Conservation (phyloP, 1,139 yeast genomes). For the Debaryomyces subglobosus region DNA sequence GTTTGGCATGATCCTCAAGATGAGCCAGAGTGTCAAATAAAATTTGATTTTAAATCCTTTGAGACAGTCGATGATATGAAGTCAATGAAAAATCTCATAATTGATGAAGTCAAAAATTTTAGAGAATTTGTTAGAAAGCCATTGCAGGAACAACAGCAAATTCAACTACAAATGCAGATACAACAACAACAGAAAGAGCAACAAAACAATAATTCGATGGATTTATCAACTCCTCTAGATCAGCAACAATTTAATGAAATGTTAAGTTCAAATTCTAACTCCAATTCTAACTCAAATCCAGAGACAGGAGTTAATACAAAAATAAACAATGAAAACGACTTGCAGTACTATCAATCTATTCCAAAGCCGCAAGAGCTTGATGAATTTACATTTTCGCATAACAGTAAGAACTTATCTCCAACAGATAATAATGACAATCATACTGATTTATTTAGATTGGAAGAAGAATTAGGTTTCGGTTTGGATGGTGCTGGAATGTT, state of each 20-base stretch:
- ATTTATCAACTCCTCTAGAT: slow-evolving; percentile 13
- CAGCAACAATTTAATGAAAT: slow-evolving; percentile 12
- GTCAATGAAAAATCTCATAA: slow-evolving; percentile 72
- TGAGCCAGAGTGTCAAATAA: slow-evolving; percentile 82
- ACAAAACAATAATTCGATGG: slow-evolving; percentile 19
- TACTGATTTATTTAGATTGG: slow-evolving; percentile 41
- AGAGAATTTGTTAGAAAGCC: slow-evolving; percentile 83
- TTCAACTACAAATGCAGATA: slow-evolving; percentile 42
- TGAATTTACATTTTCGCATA: slow-evolving; percentile 38
- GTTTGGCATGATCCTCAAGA: slow-evolving; percentile 98
- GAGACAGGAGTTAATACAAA: slow-evolving; percentile 37
- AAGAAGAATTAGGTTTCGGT: slow-evolving; percentile 51
- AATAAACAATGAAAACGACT: slow-evolving; percentile 22
- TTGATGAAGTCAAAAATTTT: slow-evolving; percentile 79
- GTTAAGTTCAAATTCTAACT: slow-evolving; percentile 4
- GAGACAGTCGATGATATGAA: slow-evolving; percentile 85
- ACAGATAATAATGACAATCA: slow-evolving; percentile 14
- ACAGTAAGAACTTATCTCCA: slow-evolving; percentile 7
- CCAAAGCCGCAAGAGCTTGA: slow-evolving; percentile 54
- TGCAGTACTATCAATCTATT: slow-evolving; percentile 39
- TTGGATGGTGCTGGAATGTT: slow-evolving; percentile 42
- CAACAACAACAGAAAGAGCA: slow-evolving; percentile 37
- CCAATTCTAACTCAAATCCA: slow-evolving; percentile 16
- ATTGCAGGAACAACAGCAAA: slow-evolving; percentile 62
- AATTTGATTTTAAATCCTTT: slow-evolving; percentile 83